A percentile compares a stretch with the other conserved stretches of the same genome.
These are phyloP conservation scores for Triticum monococcum DNA, from an alignment of 176 grass and related monocot genomes.

Conservation along the genomic window DNA sequence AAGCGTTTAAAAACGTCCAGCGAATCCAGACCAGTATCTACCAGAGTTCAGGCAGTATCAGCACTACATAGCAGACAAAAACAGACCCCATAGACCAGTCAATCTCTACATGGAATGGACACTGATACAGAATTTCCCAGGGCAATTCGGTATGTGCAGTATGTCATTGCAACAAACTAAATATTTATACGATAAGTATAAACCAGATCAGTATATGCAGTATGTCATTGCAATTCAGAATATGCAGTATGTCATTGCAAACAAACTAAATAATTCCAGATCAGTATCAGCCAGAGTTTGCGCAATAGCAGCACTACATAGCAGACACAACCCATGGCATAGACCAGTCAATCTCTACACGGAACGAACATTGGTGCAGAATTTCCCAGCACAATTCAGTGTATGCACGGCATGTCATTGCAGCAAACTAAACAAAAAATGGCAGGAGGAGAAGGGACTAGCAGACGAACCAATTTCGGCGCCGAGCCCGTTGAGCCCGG, in stretches of 20 bases:
- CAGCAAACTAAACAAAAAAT: background rate
- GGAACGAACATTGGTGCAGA: background rate
- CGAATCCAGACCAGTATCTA: no score
- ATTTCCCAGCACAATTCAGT: background rate
- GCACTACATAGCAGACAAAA: no score
- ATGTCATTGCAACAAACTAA: background rate
- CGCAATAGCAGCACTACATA: background rate
- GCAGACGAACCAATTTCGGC: conserved; percentile 61
- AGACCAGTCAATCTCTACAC: background rate
- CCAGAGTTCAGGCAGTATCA: no score
- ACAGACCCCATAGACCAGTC: no score
- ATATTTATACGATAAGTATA: no score
- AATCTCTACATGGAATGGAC: no score
- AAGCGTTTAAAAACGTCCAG: background rate
- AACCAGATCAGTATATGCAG: no score
- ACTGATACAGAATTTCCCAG: no score
- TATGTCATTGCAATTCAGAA: no score
- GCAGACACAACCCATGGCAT: background rate
- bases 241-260: no score
- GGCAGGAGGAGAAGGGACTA: background rate
- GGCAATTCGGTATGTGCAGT: no score
- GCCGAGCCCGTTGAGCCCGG: conserved; percentile 70
- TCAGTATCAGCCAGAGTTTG: background rate
- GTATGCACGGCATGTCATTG: background rate
- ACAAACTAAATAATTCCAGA: no score